phyloP scores from a whole-genome alignment of 331 rosid genomes.

The Pyracantha coccinea region DNA sequence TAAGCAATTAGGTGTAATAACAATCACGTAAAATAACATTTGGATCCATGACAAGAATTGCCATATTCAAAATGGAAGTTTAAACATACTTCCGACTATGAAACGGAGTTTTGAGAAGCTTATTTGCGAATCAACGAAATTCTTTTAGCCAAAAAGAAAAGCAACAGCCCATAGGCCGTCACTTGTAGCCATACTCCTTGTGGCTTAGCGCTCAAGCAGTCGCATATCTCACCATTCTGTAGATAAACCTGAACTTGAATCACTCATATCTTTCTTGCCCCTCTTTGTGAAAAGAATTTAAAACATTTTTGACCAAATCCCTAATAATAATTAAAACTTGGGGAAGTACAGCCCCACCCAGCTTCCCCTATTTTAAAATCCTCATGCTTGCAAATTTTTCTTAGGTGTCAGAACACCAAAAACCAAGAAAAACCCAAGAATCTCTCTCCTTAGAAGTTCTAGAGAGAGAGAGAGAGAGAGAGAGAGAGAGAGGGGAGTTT shows the following conservation, averaged over 20 bases:
- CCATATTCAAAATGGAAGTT: no score
- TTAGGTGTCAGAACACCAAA: constrained; percentile 28
- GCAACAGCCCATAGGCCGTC: not conserved
- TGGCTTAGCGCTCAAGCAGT: not conserved
- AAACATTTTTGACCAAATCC: no score
- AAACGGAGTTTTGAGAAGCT: not conserved
- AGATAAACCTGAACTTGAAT: not conserved
- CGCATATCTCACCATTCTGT: not conserved
- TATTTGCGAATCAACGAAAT: not conserved
- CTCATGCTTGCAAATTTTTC: constrained; percentile 19
- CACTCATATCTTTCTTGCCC: not conserved
- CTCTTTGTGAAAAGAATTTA: not conserved
- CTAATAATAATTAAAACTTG: constrained; percentile 3
- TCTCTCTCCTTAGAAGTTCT: not conserved
- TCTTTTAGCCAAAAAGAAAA: not conserved
- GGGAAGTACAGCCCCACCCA: constrained; percentile 18
- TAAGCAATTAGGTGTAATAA: not conserved
- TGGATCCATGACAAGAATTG: not conserved
- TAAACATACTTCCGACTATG: not conserved
- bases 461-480: constrained; percentile 7
- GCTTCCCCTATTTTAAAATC: not conserved
- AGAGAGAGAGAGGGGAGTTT: constrained; percentile 19
- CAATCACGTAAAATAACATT: no score
- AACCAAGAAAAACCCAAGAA: constrained; percentile 6
- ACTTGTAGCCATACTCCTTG: not conserved